Evolutionary conservation across 352 stramenopile genomes (phyloP).

Genomic region (Aphanomyces cochlioides): DNA sequence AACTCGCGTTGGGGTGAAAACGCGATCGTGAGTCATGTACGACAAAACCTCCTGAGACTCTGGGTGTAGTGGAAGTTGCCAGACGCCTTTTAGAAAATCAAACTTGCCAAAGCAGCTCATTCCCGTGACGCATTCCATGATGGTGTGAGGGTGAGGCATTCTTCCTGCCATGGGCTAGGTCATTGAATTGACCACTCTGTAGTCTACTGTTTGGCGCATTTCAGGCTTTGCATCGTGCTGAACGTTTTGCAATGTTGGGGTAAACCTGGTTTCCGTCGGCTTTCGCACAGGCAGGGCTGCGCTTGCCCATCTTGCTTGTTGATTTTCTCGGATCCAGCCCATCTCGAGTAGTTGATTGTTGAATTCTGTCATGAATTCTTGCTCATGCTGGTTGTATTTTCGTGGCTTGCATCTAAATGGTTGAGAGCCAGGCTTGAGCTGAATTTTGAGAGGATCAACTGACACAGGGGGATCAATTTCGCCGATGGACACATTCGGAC

Average conservation of each 20-base stretch:
- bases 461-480: too few species aligned
- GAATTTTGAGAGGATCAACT: too few species aligned
- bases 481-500: too few species aligned
- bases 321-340: background rate
- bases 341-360: background rate
- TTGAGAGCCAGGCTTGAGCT: too few species aligned
- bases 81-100: conserved; percentile 2
- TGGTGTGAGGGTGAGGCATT: background rate
- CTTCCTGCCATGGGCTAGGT: background rate
- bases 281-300: background rate
- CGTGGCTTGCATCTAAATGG: too few species aligned
- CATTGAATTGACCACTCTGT: background rate
- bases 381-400: background rate
- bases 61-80: background rate
- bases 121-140: background rate
- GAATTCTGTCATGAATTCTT: background rate
- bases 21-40: conserved; percentile 21
- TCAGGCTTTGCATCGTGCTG: background rate
- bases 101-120: background rate
- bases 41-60: background rate
- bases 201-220: background rate
- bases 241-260: conserved; percentile 33
- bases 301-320: background rate
- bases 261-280: background rate
- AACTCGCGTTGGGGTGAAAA: conserved; percentile 31